A percentile compares a stretch with the other conserved stretches of the same genome.
Evolutionary conservation across 768 basidiomycete species (phyloP).

Genomic region (Baorangia bicolor): DNA sequence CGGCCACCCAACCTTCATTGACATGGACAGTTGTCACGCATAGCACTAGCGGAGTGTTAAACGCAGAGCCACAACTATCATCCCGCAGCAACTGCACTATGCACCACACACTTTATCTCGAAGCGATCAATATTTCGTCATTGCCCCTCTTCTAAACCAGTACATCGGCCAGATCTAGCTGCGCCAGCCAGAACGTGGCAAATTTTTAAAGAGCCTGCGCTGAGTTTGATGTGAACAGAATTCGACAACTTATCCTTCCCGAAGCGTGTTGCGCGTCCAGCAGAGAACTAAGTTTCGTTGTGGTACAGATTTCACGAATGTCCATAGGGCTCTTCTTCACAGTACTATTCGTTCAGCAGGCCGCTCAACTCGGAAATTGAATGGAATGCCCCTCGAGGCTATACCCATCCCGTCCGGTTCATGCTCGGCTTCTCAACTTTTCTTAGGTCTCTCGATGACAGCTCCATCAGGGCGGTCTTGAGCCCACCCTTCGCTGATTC

Average conservation of each 20-base stretch:
- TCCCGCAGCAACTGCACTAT: too few species aligned
- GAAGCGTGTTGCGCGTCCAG: not conserved
- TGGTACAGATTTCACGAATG: not conserved
- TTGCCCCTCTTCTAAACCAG: not conserved
- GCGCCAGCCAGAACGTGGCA: not conserved
- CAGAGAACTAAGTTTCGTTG: not conserved
- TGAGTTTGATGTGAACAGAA: not conserved
- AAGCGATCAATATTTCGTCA: not conserved
- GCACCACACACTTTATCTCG: too few species aligned
- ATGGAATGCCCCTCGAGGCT: not conserved
- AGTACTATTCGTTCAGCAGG: not conserved
- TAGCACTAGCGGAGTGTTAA: too few species aligned
- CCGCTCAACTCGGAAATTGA: not conserved
- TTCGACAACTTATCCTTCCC: not conserved
- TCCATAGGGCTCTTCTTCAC: too few species aligned
- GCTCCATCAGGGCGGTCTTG: not conserved
- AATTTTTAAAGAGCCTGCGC: not conserved
- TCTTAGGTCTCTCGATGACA: not conserved
- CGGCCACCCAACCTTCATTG: too few species aligned
- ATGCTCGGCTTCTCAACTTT: not conserved
- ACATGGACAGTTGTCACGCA: too few species aligned
- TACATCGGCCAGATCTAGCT: not conserved
- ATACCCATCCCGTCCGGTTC: not conserved
- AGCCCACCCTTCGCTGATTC: not conserved
- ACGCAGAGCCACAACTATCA: too few species aligned